Conservation (phyloP, 2,329 filamentous ascomycete species). For the Ophiocordyceps camponoti-leonardi region DNA sequence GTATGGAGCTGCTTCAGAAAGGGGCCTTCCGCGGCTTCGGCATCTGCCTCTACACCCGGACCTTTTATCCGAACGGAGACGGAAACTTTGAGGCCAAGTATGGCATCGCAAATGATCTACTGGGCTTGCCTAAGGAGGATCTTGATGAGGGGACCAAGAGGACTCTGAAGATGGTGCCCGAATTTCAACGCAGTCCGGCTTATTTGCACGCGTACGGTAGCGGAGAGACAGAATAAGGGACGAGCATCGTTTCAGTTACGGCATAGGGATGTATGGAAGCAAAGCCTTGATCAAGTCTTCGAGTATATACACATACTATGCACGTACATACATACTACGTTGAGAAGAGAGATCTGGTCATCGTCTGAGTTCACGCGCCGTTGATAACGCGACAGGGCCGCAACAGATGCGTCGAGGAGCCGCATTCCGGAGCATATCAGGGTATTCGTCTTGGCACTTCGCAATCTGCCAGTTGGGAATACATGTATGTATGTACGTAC, state of each 20-base stretch:
- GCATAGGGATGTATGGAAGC: neutral
- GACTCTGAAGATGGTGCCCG: slow-evolving; percentile 22
- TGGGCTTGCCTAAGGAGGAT: slow-evolving; percentile 41
- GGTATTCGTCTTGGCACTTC: no score
- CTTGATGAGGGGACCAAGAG: slow-evolving; percentile 36
- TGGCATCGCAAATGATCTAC: slow-evolving; percentile 25
- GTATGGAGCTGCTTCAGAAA: slow-evolving; percentile 21
- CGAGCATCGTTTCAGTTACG: no score
- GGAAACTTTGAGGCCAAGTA: slow-evolving; percentile 23
- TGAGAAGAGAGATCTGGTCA: no score
- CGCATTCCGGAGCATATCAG: no score
- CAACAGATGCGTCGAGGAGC: no score
- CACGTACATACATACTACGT: no score
- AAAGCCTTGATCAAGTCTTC: no score
- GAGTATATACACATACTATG: no score
- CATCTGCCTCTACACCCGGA: slow-evolving; percentile 34
- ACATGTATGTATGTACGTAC: no score
- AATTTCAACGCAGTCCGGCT: neutral
- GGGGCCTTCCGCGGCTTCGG: slow-evolving; percentile 24
- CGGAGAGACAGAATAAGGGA: neutral
- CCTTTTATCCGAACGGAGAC: slow-evolving; percentile 28
- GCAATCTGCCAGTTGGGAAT: no score
- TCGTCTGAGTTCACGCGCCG: no score
- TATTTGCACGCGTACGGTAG: neutral
- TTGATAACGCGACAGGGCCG: no score